These are phyloP conservation scores for Trichoderma orchidacearum DNA, from an alignment of 495 filamentous ascomycete genomes.

Conservation along the genomic window DNA sequence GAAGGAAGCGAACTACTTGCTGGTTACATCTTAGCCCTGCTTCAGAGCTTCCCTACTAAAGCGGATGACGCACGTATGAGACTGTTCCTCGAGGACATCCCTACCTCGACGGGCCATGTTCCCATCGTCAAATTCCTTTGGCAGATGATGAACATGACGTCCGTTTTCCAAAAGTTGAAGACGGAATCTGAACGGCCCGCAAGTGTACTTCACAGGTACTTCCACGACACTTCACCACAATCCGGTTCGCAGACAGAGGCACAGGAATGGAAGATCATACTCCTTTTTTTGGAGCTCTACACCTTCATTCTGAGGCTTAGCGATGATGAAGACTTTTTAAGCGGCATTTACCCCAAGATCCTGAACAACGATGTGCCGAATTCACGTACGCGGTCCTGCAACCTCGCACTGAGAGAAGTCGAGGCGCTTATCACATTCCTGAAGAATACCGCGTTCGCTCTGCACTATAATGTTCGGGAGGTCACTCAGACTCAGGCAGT, in stretches of 20 bases:
- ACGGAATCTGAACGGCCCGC: conserved; percentile 8
- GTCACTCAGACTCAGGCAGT: conserved; percentile 11
- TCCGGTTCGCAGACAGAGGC: conserved; percentile 21
- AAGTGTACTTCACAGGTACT: conserved; percentile 11
- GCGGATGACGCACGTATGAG: conserved; percentile 93
- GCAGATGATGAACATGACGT: conserved; percentile 55
- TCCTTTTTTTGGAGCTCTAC: conserved; percentile 90
- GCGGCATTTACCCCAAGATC: conserved; percentile 12
- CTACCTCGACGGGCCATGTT: conserved; percentile 28
- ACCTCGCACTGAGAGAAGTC: conserved; percentile 56
- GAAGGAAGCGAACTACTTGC: conserved; percentile 41
- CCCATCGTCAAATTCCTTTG: conserved; percentile 86
- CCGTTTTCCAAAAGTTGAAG: conserved; percentile 50
- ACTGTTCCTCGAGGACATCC: conserved; percentile 69
- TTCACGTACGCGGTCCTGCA: conserved; percentile 44
- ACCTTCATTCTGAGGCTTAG: conserved; percentile 82
- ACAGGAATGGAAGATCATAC: conserved; percentile 76
- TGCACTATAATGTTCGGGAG: conserved; percentile 73
- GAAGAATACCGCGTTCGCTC: conserved; percentile 81
- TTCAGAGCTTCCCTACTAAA: conserved; percentile 71
- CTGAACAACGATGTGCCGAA: not conserved
- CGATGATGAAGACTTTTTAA: conserved; percentile 81
- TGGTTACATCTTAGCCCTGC: conserved; percentile 71
- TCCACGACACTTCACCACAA: conserved; percentile 1
- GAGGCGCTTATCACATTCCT: conserved; percentile 69